Conservation (phyloP, 768 basidiomycete genomes). For the Amanita pallidorosea region DNA sequence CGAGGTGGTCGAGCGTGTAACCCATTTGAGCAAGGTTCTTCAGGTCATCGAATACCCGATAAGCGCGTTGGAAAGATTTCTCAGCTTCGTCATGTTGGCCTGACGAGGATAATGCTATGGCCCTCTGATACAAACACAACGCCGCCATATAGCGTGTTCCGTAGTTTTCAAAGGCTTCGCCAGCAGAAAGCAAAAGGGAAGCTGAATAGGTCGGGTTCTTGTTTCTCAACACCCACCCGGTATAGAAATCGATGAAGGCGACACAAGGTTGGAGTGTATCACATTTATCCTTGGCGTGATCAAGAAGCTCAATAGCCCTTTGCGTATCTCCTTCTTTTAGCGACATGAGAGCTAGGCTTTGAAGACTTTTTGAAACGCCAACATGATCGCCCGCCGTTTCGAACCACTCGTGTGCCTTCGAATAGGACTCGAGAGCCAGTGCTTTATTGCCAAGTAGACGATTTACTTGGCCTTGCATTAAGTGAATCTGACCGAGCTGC, state of each 20-base stretch:
- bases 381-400: neutral
- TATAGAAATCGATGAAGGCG: neutral
- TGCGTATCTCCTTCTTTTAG: neutral
- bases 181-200: neutral
- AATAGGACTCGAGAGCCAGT: neutral
- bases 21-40: neutral
- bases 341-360: neutral
- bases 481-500: neutral
- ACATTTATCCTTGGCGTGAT: neutral
- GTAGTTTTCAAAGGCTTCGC: neutral
- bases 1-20: neutral
- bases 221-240: neutral
- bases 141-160: neutral
- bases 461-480: neutral
- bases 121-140: neutral
- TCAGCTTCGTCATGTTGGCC: neutral
- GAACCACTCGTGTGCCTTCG: neutral
- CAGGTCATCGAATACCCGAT: neutral
- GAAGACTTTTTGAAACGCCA: neutral
- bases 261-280: neutral
- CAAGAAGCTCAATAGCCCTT: neutral
- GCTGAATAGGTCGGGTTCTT: neutral
- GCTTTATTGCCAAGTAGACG: neutral
- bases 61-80: neutral
- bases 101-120: neutral